phyloP scores from a whole-genome alignment of 2,329 filamentous ascomycete species.

The Aspergillus sp. region DNA sequence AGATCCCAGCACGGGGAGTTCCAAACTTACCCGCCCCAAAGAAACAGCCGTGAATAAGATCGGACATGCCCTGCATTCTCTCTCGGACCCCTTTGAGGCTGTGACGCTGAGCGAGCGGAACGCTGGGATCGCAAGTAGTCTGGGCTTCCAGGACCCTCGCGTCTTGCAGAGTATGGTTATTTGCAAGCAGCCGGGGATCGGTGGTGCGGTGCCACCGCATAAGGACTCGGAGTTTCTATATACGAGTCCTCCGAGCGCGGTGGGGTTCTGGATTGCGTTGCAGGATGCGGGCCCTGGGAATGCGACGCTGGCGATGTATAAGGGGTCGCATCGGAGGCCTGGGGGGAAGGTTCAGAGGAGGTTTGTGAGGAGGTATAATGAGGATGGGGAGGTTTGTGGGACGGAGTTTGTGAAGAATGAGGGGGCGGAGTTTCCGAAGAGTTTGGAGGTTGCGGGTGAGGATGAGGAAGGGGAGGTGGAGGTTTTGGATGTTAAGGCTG shows the following conservation, averaged over 20 bases:
- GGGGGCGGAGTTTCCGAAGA: conserved; percentile 63
- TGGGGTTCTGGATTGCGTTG: conserved; percentile 96
- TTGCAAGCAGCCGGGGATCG: conserved; percentile 96
- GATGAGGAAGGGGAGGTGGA: conserved; percentile 53
- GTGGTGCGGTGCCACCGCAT: conserved; percentile 84
- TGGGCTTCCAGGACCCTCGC: conserved; percentile 75
- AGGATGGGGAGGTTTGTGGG: conserved; percentile 32
- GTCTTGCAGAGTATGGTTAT: conserved; percentile 95
- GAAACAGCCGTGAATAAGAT: conserved; percentile 86
- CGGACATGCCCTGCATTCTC: conserved; percentile 71
- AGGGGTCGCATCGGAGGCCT: conserved; percentile 65
- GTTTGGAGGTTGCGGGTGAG: conserved; percentile 45
- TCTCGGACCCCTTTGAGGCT: conserved; percentile 65
- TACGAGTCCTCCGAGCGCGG: conserved; percentile 81
- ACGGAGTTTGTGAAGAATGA: conserved; percentile 72
- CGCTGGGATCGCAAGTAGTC: conserved; percentile 64
- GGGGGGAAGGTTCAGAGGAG: conserved; percentile 69
- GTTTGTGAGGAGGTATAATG: conserved; percentile 61
- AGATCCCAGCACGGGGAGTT: conserved; percentile 40
- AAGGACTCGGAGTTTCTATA: conserved; percentile 93
- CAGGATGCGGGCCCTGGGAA: conserved; percentile 87
- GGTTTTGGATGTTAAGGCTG: conserved; percentile 84
- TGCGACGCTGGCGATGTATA: conserved; percentile 83
- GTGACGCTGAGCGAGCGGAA: conserved; percentile 51
- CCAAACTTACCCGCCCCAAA: conserved; percentile 74